Evolutionary conservation across 208 protist genomes (phyloP), one percentile per base, ranked within the genome.

Genomic region (Trypanosoma cruzi): DNA sequence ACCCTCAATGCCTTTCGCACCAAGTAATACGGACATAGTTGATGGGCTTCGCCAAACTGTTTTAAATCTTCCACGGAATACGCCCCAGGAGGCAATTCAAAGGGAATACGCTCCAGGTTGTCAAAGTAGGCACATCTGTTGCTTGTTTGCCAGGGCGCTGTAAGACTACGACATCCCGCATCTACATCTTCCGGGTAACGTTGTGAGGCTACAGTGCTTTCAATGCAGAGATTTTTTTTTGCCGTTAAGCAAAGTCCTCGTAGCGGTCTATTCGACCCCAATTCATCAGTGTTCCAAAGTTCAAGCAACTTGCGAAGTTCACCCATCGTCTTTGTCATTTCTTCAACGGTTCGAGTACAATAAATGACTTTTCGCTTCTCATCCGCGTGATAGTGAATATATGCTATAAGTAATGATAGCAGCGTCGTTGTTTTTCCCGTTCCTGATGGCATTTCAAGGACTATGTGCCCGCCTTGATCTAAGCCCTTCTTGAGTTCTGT

Each of bases 371-470:
- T 99, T n/a, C 94, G 84, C 26, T 93, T 91, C 52, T 97, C 92
- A 49, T 90, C 58, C 6, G 92, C 87, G 69, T 99, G 89, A 31
- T 96, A 86, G 50, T 96, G 82, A 75, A 98, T 75, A 71, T 98
- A 98, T 11, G 93, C 90, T 22, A 98, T 88, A 42, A 99, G 90
- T n/a, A 99, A 92, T 1, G 98, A 98, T 8, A 99, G 84, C 42
- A 99, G 73, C n/a, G 98, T 98, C 42, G 99, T 97, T 0, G 99
- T 99, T 79, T 99, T 99, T 29, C 99, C 99, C 0, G 99, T 99
- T 49, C 98, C 99, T 20, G 96, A 99, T 16, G 99, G 98, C 99
- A 99, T 99, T 77, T 99, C 98, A 48, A 99, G 82, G 79, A 99
- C 82, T 75, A 97, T 92, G 58, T 99, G 98, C 7, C 98, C 98